Evolutionary conservation across 1,284 basidiomycete species (phyloP).

Genomic region (Trichosporon sp.): DNA sequence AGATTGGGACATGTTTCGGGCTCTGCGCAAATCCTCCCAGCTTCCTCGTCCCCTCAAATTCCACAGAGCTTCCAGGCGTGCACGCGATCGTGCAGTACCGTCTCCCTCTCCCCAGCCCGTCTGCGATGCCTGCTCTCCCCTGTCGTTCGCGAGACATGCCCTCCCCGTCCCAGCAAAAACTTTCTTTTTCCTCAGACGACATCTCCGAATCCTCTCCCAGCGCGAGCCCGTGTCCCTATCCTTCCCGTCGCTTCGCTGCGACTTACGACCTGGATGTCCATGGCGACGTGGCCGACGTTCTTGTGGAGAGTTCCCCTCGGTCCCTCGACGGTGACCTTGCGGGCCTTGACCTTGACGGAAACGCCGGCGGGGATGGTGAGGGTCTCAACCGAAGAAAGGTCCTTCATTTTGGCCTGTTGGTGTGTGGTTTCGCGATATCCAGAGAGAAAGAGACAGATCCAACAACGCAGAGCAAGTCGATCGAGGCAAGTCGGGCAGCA

Average conservation of each 20-base stretch:
- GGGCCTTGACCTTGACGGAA: constrained; percentile 77
- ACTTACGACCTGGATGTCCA: constrained; percentile 85
- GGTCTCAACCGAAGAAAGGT: constrained; percentile 63
- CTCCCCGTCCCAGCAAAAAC: background rate
- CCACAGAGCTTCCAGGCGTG: background rate
- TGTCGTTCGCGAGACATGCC: background rate
- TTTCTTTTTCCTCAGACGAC: background rate
- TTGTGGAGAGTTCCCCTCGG: constrained; percentile 85
- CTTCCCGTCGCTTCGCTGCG: background rate
- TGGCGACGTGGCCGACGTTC: constrained; percentile 89
- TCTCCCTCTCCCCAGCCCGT: background rate
- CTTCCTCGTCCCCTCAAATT: background rate
- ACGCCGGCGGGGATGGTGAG: constrained; percentile 83
- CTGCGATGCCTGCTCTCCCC: background rate
- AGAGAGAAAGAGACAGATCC: background rate
- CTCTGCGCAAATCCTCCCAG: background rate
- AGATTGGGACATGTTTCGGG: background rate
- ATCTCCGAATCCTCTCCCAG: background rate
- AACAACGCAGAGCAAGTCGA: background rate
- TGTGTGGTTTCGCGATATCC: background rate
- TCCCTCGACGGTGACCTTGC: constrained; percentile 81
- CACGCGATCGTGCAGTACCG: background rate
- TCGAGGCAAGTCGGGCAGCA: background rate
- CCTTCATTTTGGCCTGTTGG: constrained; percentile 49
- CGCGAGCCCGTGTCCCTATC: background rate